Evolutionary conservation across 2,329 filamentous ascomycete genomes (phyloP), one percentile per base, ranked within the genome.

Genomic region (Fusarium sp.): DNA sequence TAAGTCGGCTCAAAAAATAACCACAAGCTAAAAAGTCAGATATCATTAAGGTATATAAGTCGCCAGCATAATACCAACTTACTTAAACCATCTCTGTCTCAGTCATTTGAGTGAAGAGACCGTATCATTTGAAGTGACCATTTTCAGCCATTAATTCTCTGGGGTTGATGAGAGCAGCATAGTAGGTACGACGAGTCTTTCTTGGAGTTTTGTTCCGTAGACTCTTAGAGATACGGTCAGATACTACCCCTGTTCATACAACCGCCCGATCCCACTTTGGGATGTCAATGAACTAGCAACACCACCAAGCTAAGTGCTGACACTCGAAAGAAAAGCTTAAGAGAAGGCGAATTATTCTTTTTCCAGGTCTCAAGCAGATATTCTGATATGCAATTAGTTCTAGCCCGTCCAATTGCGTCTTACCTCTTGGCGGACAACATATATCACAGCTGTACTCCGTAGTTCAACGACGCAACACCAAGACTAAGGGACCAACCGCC

Each of bases 231-330:
- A 13, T 31, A 31, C 15, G 29, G 26, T 41, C 50, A 57, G n/a
- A 38, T 43, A 8, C 28, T 35, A 63, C 31, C 62, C 53, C 46
- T 65, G 62, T 60, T 53, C 29, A 65, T 42, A 38, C 23, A 41
- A 58, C 53, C 33, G 44, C 59, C 44, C 44, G 61, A 52, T 58
- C 59, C 62, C 62, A 65, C 60, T 50, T 60, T 38, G 46, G 49
- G 38, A 63, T 60, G 15, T 38, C 28, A 41, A 46, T 42, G 41
- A 65, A 65, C 62, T 65, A 65, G 60, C 60, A 65, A 66, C 46
- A 65, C 61, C 44, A 59, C 29, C 35, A 42, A 52, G 57, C 56
- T 63, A 39, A 42, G 53, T 53, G 53, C 60, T 65, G 60, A 65
- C 53, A 47, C 29, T 48, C 21, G 21, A 41, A 50, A 48, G 53